Conservation (phyloP, 495 filamentous ascomycete genomes). For the Tuber magnatum region DNA sequence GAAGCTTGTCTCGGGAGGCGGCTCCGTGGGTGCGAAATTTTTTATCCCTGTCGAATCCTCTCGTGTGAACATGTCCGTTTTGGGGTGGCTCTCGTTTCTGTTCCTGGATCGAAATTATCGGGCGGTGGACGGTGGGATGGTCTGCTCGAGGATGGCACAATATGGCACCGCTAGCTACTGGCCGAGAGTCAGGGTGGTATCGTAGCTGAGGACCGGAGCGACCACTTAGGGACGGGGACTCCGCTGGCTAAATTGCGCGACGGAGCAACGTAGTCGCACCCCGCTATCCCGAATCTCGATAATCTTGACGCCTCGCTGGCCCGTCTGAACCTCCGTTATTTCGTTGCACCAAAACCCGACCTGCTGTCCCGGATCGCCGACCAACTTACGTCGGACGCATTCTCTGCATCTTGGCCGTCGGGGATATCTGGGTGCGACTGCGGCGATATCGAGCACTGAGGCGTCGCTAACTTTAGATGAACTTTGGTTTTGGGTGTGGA, state of each 20-base stretch:
- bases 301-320: not conserved
- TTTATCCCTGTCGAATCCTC: not conserved
- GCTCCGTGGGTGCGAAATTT: not conserved
- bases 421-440: not conserved
- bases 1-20: not conserved
- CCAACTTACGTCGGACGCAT: not conserved
- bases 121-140: not conserved
- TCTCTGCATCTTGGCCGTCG: not conserved
- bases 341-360: not conserved
- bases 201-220: too few relatives aligned
- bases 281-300: not conserved
- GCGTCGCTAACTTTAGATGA: not conserved
- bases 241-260: not conserved
- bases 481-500: not conserved
- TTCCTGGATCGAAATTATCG: not conserved
- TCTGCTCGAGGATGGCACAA: too few relatives aligned
- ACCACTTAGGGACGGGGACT: not conserved
- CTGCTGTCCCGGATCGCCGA: not conserved
- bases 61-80: not conserved
- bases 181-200: too few relatives aligned
- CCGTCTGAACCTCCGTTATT: not conserved
- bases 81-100: not conserved
- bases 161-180: too few relatives aligned
- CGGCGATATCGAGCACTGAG: not conserved
- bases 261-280: not conserved